Evolutionary conservation across 2,329 filamentous ascomycete species (phyloP), one percentile per base, ranked within the genome.

Genomic region (Atkinsonella hypoxylon): DNA sequence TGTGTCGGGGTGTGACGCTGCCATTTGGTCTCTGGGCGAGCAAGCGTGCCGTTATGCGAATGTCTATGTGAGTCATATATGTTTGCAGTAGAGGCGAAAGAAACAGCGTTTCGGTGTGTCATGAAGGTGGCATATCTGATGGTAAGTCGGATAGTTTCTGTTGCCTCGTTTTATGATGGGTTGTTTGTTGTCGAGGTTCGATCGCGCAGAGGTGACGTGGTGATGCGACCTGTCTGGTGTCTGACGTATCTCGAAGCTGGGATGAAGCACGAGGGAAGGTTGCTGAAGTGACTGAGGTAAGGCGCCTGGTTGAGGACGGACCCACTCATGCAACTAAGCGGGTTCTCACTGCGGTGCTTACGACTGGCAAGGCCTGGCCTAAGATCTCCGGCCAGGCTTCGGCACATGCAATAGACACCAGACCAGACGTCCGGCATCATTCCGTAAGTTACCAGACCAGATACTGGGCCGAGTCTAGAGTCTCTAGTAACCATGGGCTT

Each of bases 271-370:
- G 31, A 32, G 12, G 31, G 31, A 32, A 32, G 31, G 6, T 12
- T 5, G 15, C 9, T 36, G 34, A 36, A 13, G 12, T 36, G 34
- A 36, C 11, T 6, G n/a, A n/a, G n/a, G n/a, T n/a, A n/a, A n/a
- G n/a, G n/a, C 13, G 34, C 34, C 11, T 36, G 34, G 7, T 15
- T 9, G 9, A 36, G 11, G 15, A 15, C 12, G 34, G 34, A 15
- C 13, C 45, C 45, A 44, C 46, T 42, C 20, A 48, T 51, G 50
- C 50, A 51, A 48, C 46, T 51, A 51, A 51, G 41, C 45, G 50
- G 46, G 41, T 38, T 48, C 4, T 5, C 22, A 40, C 5, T 26
- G 32, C 34, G 15, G 34, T 12, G 2, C 1, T 36, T 10, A 15
- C 26, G 26, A 9, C 34, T 36, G 34, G 34, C 34, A 41, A 18